These are phyloP conservation scores for Moesziomyces sp. DNA, from an alignment of 1,284 basidiomycete genomes.

Conservation along the genomic window DNA sequence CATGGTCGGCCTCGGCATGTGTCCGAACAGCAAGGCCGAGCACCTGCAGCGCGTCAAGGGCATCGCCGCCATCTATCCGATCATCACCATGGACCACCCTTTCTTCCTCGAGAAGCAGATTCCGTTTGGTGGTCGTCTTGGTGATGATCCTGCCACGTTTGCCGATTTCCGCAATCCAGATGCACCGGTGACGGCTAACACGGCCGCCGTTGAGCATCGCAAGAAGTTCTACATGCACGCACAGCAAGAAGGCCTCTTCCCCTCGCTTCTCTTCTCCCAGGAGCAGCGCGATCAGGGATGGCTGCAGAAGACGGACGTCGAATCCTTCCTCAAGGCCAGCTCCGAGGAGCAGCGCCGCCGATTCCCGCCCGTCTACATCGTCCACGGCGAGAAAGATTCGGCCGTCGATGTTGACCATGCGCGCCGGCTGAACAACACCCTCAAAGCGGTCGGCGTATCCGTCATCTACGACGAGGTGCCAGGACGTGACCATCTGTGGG, in stretches of 20 bases:
- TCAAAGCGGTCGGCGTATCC: conserved; percentile 19
- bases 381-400: conserved; percentile 50
- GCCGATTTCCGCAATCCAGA: conserved; percentile 39
- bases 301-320: conserved; percentile 42
- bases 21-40: conserved; percentile 16
- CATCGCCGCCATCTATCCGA: conserved; percentile 48
- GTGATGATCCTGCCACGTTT: conserved; percentile 30
- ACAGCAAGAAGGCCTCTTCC: conserved; percentile 48
- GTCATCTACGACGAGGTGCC: conserved; percentile 45
- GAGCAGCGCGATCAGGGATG: conserved; percentile 38
- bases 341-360: conserved; percentile 22
- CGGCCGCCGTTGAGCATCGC: conserved; percentile 25
- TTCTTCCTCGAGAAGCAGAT: conserved; percentile 50
- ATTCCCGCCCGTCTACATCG: conserved; percentile 47
- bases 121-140: conserved; percentile 28
- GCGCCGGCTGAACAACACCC: conserved; percentile 27
- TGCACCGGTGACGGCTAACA: conserved; percentile 33
- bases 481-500: conserved; percentile 48
- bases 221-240: conserved; percentile 52
- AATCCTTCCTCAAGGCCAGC: conserved; percentile 18
- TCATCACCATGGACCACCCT: conserved; percentile 46
- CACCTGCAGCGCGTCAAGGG: conserved; percentile 31
- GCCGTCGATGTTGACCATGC: conserved; percentile 54
- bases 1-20: conserved; percentile 53
- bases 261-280: conserved; percentile 36